Conservation (phyloP, 352 stramenopile genomes). For the Globisporangium nodosum region DNA sequence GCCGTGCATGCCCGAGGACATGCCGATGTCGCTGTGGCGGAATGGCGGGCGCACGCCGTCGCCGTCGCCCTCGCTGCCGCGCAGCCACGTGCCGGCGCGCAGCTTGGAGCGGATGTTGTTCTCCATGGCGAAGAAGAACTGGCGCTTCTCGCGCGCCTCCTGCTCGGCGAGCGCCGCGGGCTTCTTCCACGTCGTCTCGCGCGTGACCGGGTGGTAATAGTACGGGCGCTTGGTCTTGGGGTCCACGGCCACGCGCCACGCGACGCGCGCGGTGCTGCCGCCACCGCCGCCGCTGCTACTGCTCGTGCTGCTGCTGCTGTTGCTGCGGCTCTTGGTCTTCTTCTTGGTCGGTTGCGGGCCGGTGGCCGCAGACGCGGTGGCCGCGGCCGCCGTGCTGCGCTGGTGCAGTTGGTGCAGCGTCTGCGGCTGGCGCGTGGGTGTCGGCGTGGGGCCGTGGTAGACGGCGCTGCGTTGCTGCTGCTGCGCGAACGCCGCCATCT, state of each 20-base stretch:
- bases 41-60: constrained; percentile 12
- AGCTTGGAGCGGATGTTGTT: constrained; percentile 92
- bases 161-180: constrained; percentile 71
- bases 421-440: constrained; percentile 10
- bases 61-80: constrained; percentile 22
- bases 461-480: constrained; percentile 3
- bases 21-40: constrained; percentile 18
- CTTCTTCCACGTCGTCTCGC: constrained; percentile 98
- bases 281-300: neutral
- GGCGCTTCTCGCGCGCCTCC: constrained; percentile 69
- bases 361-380: constrained; percentile 10
- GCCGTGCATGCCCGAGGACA: constrained; percentile 2
- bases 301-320: constrained; percentile 13
- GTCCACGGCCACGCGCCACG: constrained; percentile 76
- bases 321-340: constrained; percentile 9
- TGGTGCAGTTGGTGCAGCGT: constrained; percentile 20
- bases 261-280: constrained; percentile 16
- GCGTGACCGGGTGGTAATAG: constrained; percentile 95
- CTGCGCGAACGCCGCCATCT: constrained; percentile 26
- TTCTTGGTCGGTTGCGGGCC: neutral
- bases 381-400: constrained; percentile 15
- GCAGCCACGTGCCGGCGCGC: constrained; percentile 53
- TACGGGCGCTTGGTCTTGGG: constrained; percentile 91
- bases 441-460: neutral
- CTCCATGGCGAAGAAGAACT: constrained; percentile 97